These are phyloP conservation scores for Clausena lansium DNA, from an alignment of 345 rosid genomes.

Conservation along the genomic window DNA sequence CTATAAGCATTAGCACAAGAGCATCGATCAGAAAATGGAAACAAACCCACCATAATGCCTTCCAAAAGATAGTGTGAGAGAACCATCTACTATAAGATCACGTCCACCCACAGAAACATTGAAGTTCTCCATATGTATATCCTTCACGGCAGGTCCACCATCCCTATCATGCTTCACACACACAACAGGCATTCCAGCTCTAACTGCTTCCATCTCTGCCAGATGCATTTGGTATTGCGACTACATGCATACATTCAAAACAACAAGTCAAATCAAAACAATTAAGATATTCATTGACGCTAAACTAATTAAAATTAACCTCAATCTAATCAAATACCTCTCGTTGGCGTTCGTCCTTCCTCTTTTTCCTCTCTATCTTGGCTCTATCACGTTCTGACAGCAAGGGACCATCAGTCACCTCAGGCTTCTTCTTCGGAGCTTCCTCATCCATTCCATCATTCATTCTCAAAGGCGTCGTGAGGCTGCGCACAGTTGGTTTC, in stretches of 20 bases:
- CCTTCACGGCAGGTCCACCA: constrained; percentile 78
- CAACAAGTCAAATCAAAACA: background rate
- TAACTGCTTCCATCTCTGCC: constrained; percentile 95
- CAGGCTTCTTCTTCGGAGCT: constrained; percentile 87
- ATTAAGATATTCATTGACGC: background rate
- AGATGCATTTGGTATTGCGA: constrained; percentile 85
- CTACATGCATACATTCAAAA: constrained; percentile 36
- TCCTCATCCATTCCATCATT: constrained; percentile 98
- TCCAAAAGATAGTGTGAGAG: constrained; percentile 84
- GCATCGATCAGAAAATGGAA: constrained; percentile 6
- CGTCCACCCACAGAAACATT: constrained; percentile 96
- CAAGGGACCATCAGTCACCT: constrained; percentile 76
- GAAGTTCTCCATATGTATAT: constrained; percentile 91
- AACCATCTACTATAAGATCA: constrained; percentile 90
- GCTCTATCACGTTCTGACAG: constrained; percentile 75
- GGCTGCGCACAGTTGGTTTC: constrained; percentile 80
- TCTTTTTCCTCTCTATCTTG: constrained; percentile 85
- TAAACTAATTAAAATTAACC: background rate
- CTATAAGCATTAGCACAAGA: background rate
- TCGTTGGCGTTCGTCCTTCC: constrained; percentile 96
- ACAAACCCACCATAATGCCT: constrained; percentile 90
- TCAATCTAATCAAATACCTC: constrained; percentile 40
- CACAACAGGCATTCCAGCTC: constrained; percentile 90
- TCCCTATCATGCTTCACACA: constrained; percentile 73
- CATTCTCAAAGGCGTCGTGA: constrained; percentile 85